Percentiles rank a stretch among this genome's conserved stretches.
These are phyloP conservation scores for Plasmodium coatneyi DNA, from an alignment of 169 alveolate species.

Conservation along the genomic window DNA sequence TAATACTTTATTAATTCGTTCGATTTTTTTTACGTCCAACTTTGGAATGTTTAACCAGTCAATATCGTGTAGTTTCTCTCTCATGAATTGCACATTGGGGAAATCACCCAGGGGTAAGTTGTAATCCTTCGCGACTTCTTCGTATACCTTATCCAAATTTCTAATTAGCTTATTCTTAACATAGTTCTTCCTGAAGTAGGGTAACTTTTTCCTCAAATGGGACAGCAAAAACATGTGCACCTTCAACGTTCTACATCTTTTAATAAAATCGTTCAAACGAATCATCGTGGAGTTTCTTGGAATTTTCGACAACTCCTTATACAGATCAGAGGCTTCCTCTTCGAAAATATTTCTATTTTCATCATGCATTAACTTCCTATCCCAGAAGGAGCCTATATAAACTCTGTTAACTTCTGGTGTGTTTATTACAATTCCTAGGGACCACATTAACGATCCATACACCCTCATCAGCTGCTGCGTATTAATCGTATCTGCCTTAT, in stretches of 20 bases:
- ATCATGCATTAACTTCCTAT: constrained; percentile 81
- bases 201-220: constrained; percentile 67
- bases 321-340: constrained; percentile 84
- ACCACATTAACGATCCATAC: constrained; percentile 89
- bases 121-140: constrained; percentile 62
- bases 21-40: constrained; percentile 73
- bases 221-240: constrained; percentile 68
- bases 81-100: constrained; percentile 74
- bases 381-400: constrained; percentile 86
- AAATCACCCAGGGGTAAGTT: constrained; percentile 76
- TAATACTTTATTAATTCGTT: constrained; percentile 71
- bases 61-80: constrained; percentile 47
- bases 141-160: constrained; percentile 56
- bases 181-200: constrained; percentile 49
- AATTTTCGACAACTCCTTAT: constrained; percentile 80
- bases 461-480: constrained; percentile 89
- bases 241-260: constrained; percentile 81
- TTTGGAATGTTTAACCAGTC: constrained; percentile 76
- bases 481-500: constrained; percentile 81
- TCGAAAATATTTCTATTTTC: constrained; percentile 83
- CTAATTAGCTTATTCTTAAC: constrained; percentile 36
- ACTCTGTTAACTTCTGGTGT: constrained; percentile 84
- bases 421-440: constrained; percentile 80
- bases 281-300: constrained; percentile 82
- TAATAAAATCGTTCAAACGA: constrained; percentile 81